phyloP scores from a whole-genome alignment of 345 rosid species.

The Arabis hirsuta region DNA sequence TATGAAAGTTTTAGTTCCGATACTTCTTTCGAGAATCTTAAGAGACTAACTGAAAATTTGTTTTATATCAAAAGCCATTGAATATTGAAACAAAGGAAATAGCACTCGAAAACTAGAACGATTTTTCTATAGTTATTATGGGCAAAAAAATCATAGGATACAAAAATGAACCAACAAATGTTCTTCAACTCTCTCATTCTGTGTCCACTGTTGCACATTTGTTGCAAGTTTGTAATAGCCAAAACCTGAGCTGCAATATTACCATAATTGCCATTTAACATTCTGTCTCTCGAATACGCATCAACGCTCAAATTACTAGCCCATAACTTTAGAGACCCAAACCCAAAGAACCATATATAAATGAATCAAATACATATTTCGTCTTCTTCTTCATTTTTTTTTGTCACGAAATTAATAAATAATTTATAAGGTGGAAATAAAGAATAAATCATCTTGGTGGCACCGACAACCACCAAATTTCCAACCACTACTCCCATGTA shows the following conservation, averaged over 20 bases:
- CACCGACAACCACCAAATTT: conserved; percentile 45
- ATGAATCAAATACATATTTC: too few relatives aligned
- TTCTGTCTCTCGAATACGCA: neutral
- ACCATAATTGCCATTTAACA: neutral
- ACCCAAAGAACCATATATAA: neutral
- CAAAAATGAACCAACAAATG: neutral
- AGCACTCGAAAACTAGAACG: neutral
- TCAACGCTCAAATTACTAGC: conserved; percentile 1
- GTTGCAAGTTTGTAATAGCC: neutral
- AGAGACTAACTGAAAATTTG: too few relatives aligned
- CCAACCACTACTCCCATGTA: conserved; percentile 44
- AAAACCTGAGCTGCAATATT: too few relatives aligned
- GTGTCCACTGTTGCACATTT: neutral
- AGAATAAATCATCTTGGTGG: conserved; percentile 15
- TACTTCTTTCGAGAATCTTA: too few relatives aligned
- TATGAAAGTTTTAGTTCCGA: too few relatives aligned
- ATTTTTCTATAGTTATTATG: neutral
- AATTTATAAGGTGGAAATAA: conserved; percentile 1
- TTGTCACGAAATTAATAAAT: neutral
- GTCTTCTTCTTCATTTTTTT: neutral
- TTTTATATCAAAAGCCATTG: neutral
- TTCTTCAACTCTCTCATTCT: neutral
- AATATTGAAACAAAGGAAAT: neutral
- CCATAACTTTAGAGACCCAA: conserved; percentile 10
- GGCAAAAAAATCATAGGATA: neutral